Conservation (phyloP, 768 basidiomycete species). For the Dioszegia aurantiaca region DNA sequence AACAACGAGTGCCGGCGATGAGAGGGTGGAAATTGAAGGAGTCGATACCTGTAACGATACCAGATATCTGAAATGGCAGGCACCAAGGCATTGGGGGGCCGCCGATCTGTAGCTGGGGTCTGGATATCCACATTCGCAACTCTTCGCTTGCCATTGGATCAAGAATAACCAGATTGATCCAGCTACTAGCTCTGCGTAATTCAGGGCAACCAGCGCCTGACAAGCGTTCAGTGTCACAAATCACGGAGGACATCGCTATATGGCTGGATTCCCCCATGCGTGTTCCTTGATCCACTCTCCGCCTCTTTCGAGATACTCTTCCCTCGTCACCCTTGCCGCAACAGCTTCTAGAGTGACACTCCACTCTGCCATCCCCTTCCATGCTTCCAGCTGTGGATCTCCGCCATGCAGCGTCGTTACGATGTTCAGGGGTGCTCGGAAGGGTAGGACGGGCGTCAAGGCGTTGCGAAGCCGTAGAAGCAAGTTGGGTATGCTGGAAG, state of each 20-base stretch:
- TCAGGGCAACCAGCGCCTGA: neutral
- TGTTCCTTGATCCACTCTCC: constrained; percentile 81
- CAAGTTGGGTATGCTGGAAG: constrained; percentile 72
- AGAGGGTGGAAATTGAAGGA: constrained; percentile 22
- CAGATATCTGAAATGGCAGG: neutral
- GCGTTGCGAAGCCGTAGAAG: constrained; percentile 65
- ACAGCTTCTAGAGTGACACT: constrained; percentile 52
- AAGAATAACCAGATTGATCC: too few relatives aligned
- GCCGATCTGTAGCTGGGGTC: too few relatives aligned
- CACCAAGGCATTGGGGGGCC: too few relatives aligned
- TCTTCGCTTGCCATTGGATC: too few relatives aligned
- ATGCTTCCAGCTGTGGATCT: constrained; percentile 73
- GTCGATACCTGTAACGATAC: constrained; percentile 6
- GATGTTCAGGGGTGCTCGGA: constrained; percentile 70
- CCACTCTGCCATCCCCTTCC: constrained; percentile 84
- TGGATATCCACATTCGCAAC: too few relatives aligned
- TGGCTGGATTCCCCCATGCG: constrained; percentile 73
- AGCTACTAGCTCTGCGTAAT: neutral
- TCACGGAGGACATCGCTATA: neutral
- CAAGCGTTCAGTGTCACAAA: neutral
- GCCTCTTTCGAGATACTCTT: constrained; percentile 87
- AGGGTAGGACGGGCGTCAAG: constrained; percentile 80
- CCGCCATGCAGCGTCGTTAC: constrained; percentile 56
- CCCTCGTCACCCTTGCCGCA: constrained; percentile 63
- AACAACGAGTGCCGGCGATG: constrained; percentile 11